Evolutionary conservation across 768 basidiomycete genomes (phyloP), one percentile per base, ranked within the genome.

Genomic region (Trametes sanguinea): DNA sequence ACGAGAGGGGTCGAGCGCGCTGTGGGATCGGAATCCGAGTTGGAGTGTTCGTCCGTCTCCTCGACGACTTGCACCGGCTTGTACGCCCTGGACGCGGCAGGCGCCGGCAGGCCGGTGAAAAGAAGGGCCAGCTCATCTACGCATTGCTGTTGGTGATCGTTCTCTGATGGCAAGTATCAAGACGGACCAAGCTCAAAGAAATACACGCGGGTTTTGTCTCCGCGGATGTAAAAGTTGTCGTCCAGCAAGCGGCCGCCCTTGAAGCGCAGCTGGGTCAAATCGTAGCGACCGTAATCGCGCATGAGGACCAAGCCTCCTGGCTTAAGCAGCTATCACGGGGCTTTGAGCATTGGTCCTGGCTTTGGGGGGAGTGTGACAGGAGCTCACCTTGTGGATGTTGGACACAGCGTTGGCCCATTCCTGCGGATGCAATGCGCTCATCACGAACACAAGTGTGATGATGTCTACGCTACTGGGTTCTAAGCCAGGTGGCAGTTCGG

Each of bases 201-300:
- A 75, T 98, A 98, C 0, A 99, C 97, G 42, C 97, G 81, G 0
- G 97, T 98, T 69, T 94, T 95, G 76, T 99, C 97, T 0, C 97
- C 97, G 40, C 97, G 85, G 54, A 97, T 90, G 70, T 99, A 99
- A 66, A 99, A 88, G 72, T 97, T 95, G 50, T 95, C 94, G 45
- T 94, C 91, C 10, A 98, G 83, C 57, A 98, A 82, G 10, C 97
- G 82, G 1, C 89, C 87, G 6, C 82, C 81, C 74, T 94, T 97
- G 80, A 99, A 97, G 9, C 97, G 83, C 47, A 99, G 79, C 73
- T 98, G 96, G 1, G 97, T 92, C 47, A 99, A 84, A 71, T 99
- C 96, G 70, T 98, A 83, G 29, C 96, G 85, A 2, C 96, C 97
- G 69, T 98, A 99, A 74, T 99, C 97, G 10, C 97, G 87, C 61